Evolutionary conservation across 140 eudicot species (phyloP), one percentile per base, ranked within the genome.

Genomic region (Stevia rebaudiana): DNA sequence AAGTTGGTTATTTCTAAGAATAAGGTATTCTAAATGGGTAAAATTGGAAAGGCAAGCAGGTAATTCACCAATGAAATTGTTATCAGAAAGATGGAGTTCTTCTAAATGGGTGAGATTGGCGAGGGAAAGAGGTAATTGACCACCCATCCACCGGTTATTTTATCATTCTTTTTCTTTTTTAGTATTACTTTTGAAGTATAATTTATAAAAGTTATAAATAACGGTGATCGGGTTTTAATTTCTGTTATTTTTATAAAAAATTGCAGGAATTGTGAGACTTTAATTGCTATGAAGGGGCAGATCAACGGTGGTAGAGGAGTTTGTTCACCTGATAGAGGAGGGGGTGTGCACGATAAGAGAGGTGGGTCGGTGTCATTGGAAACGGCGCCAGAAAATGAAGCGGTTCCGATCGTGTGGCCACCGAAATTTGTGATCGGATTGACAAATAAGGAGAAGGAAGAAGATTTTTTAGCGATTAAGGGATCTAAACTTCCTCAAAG

Each of bases 401-500:
- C 79, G 60, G 75, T 62, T 64, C 74, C 81, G 59, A 74, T 81
- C 46, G 83, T 79, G 35, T 92, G 98, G 98, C 98, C 95, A 2
- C 96, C 98, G 0, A 92, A 83, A 75, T 92, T 92, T 22, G 79
- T 73, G 83, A 87, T 92, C 52, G 95, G 89, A 50, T 68, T 92
- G 69, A 87, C 96, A 11, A 92, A 88, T 22, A 88, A 87, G 54
- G 98, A 92, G 78, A 91, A 92, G 61, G 98, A 92, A 74, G 98
- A 92, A 76, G 98, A 92, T 74, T 92, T 87, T 30, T 17, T 85
- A 79, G 89, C 88, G 25, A 74, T 92, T 41, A 92, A 88, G 71
- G 96, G 98, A 2, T 91, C 96, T 51, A 91, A 91, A 74, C 89
- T 88, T 24, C 96, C 98, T 30, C 98, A 87, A 57, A 84, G 96